Evolutionary conservation across 257 asterid species (phyloP).

Genomic region (Solanum ahanhuiri): DNA sequence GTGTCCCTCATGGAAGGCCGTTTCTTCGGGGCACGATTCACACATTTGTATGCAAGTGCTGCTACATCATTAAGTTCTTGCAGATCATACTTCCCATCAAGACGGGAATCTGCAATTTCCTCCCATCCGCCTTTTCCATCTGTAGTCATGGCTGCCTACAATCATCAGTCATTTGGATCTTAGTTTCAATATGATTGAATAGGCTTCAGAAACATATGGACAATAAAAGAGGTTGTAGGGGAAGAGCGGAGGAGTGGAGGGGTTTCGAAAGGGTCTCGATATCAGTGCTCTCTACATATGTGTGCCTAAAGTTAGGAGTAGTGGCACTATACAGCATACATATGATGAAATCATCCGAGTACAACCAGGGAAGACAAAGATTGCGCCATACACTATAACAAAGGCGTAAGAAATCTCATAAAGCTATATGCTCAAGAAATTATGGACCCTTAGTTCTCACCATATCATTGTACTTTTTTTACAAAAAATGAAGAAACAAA

Average conservation of each 20-base stretch:
- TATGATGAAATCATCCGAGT: background rate
- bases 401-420: background rate
- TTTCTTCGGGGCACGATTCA: constrained; percentile 42
- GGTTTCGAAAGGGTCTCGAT: background rate
- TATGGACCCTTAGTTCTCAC: background rate
- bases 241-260: background rate
- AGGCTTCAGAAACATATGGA: background rate
- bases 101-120: constrained; percentile 75
- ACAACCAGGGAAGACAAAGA: background rate
- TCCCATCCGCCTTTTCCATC: constrained; percentile 94
- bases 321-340: background rate
- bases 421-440: background rate
- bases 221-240: background rate
- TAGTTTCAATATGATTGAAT: background rate
- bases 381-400: background rate
- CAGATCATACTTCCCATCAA: constrained; percentile 54
- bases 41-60: constrained; percentile 74
- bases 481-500: background rate
- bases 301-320: background rate
- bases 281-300: background rate
- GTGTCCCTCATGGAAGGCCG: constrained; percentile 84
- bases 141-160: constrained; percentile 88
- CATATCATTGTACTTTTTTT: background rate
- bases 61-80: constrained; percentile 68
- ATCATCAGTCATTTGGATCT: background rate